Evolutionary conservation across 2,329 filamentous ascomycete genomes (phyloP).

Genomic region (Epichloe typhina): DNA sequence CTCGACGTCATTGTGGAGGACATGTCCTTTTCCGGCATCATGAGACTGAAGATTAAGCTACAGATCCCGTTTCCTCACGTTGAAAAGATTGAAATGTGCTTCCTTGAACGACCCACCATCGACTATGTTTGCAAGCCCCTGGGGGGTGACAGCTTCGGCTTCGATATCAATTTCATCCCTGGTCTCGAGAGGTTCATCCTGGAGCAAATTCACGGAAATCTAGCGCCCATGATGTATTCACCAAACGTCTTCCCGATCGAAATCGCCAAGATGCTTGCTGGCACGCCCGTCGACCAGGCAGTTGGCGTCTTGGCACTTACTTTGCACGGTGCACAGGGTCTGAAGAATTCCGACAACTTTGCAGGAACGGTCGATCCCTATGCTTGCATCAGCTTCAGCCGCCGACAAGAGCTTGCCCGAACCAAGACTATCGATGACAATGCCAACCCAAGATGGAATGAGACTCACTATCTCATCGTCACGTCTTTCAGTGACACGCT

Average conservation of each 20-base stretch:
- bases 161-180: conserved; percentile 98
- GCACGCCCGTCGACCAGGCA: conserved; percentile 85
- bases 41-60: conserved; percentile 95
- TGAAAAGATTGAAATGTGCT: conserved; percentile 88
- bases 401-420: conserved; percentile 64
- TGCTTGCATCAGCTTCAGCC: conserved; percentile 70
- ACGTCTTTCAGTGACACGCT: conserved; percentile 81
- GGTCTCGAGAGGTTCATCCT: conserved; percentile 87
- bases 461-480: conserved; percentile 90
- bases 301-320: conserved; percentile 89
- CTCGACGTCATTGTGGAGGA: conserved; percentile 96
- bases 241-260: conserved; percentile 98
- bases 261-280: conserved; percentile 94
- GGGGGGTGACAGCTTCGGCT: conserved; percentile 92
- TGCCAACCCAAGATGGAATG: conserved; percentile 82
- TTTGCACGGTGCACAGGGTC: conserved; percentile 76
- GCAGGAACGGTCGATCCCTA: conserved; percentile 88
- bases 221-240: conserved; percentile 95
- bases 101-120: conserved; percentile 75
- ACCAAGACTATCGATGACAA: conserved; percentile 84
- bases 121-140: conserved; percentile 98
- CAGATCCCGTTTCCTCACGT: conserved; percentile 93
- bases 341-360: conserved; percentile 94
- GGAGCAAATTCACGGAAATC: conserved; percentile 88
- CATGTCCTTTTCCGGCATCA: conserved; percentile 88